Percentiles rank a stretch among this genome's conserved stretches.
Evolutionary conservation across 768 basidiomycete species (phyloP).

Genomic region (Tylopilus plumbeoviolaceoides): DNA sequence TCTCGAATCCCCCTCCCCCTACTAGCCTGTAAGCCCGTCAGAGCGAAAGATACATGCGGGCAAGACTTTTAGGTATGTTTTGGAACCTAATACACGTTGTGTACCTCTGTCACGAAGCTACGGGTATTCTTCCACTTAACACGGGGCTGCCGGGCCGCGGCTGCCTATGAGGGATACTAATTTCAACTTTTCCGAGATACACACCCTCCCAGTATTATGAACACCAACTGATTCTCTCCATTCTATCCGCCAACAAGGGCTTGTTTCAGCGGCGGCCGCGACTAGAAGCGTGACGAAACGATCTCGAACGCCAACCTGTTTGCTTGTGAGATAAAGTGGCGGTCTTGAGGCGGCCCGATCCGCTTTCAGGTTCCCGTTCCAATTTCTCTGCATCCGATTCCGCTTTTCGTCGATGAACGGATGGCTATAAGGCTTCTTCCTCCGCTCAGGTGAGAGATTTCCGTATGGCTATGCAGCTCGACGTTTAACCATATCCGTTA

Average conservation of each 20-base stretch:
- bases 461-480: background rate
- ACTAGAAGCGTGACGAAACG: conserved; percentile 2
- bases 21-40: background rate
- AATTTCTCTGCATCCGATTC: background rate
- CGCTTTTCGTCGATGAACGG: conserved; percentile 14
- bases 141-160: too few species aligned
- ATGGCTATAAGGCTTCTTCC: background rate
- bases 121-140: too few species aligned
- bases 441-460: background rate
- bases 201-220: background rate
- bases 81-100: too few species aligned
- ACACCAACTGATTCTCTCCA: background rate
- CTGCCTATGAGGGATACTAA: background rate
- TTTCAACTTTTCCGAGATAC: background rate
- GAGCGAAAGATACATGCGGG: background rate
- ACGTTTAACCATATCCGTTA: background rate
- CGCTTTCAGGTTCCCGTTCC: conserved; percentile 1
- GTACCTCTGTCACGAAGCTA: background rate
- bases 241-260: background rate
- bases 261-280: background rate
- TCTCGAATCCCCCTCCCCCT: too few species aligned
- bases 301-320: background rate
- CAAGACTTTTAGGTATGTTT: too few species aligned
- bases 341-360: conserved; percentile 6
- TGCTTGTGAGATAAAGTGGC: background rate